Conservation (phyloP, 805 yeast species). For the Wickerhamiella australiensis region DNA sequence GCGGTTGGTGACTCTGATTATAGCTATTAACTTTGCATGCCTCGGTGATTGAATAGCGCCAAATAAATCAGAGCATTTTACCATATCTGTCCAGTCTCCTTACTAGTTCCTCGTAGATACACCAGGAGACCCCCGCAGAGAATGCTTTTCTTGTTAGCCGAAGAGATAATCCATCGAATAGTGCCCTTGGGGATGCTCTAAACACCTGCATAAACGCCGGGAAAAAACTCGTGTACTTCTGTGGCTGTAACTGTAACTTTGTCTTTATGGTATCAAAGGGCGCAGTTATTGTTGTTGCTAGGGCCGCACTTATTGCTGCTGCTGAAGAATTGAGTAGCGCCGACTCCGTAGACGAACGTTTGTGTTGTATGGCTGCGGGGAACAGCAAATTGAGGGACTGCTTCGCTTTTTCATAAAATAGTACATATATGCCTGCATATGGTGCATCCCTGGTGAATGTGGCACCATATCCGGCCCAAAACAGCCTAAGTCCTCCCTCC, state of each 20-base stretch:
- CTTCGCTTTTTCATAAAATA: slow-evolving; percentile 71
- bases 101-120: slow-evolving; percentile 83
- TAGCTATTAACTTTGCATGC: no score
- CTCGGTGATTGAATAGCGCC: no score
- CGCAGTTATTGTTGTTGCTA: slow-evolving; percentile 78
- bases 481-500: slow-evolving; percentile 48
- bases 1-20: no score
- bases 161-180: slow-evolving; percentile 76
- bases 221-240: slow-evolving; percentile 33
- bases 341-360: slow-evolving; percentile 29
- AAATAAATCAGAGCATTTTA: neutral
- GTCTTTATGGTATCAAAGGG: slow-evolving; percentile 95
- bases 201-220: slow-evolving; percentile 32
- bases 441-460: slow-evolving; percentile 90
- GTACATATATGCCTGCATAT: slow-evolving; percentile 83
- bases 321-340: slow-evolving; percentile 56
- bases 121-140: slow-evolving; percentile 95
- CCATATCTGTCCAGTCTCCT: slow-evolving; percentile 11
- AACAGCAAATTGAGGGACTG: slow-evolving; percentile 37
- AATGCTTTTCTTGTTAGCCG: slow-evolving; percentile 75
- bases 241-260: slow-evolving; percentile 65
- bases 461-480: slow-evolving; percentile 78
- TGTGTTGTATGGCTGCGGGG: slow-evolving; percentile 18
- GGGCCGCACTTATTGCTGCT: slow-evolving; percentile 67
- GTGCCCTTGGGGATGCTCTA: slow-evolving; percentile 37